These are phyloP conservation scores for Fusarium staphyleae DNA, from an alignment of 2,329 filamentous ascomycete species.

Conservation along the genomic window DNA sequence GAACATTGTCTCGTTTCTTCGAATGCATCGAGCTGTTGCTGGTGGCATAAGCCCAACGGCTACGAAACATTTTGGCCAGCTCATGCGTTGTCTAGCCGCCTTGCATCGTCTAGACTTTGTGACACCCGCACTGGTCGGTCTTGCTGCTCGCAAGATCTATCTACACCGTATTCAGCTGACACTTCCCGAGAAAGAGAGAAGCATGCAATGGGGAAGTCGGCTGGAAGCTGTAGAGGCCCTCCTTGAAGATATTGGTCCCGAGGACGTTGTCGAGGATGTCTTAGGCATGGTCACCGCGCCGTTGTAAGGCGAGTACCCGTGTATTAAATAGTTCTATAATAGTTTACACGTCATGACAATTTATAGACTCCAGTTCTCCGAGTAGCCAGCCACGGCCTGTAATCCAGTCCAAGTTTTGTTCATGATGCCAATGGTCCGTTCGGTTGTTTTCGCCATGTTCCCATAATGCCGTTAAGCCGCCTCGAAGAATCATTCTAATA, in stretches of 20 bases:
- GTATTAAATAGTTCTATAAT: conserved; percentile 43
- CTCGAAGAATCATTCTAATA: conserved; percentile 28
- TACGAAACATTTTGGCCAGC: conserved; percentile 76
- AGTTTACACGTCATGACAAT: conserved; percentile 36
- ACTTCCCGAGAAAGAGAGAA: conserved; percentile 75
- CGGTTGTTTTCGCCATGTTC: conserved; percentile 31
- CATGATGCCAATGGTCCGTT: conserved; percentile 27
- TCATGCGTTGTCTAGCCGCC: conserved; percentile 77
- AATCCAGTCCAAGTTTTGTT: conserved; percentile 27
- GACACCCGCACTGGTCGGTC: conserved; percentile 80
- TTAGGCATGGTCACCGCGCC: conserved; percentile 64
- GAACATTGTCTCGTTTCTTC: conserved; percentile 86
- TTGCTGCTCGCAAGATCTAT: conserved; percentile 88
- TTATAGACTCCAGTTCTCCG: conserved; percentile 30
- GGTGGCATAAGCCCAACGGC: conserved; percentile 79
- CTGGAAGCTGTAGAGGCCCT: conserved; percentile 70
- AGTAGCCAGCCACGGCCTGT: conserved; percentile 25
- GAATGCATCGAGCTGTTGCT: conserved; percentile 84
- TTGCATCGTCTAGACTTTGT: conserved; percentile 82
- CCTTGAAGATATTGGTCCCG: conserved; percentile 67
- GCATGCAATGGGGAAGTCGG: conserved; percentile 92
- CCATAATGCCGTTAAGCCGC: conserved; percentile 37
- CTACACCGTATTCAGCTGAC: conserved; percentile 81
- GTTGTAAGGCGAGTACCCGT: conserved; percentile 38
- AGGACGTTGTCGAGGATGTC: conserved; percentile 71